Base-by-base conservation (phyloP, 257 asterid genomes). In the Ocimum tenuiflorum region DNA sequence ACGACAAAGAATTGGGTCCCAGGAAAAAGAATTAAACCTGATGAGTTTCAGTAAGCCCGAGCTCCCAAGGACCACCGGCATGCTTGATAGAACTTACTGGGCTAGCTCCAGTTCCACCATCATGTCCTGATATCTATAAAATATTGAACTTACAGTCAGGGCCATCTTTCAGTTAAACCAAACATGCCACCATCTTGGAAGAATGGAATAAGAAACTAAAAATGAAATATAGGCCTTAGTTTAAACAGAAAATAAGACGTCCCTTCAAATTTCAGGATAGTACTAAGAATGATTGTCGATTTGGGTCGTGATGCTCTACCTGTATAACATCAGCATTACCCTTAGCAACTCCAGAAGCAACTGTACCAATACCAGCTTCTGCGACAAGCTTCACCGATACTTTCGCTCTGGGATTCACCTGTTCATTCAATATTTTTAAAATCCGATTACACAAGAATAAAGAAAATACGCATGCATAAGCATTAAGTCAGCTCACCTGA, bases 1-100 rank as follows among this genome's bases (percentile, higher is more conserved):
- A 24, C 0, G 47, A 13, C 70, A 55, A 53, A 72, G 41, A 64
- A 10, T 48, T 12, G 19, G 27, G 36, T 39, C 35, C 14, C 6
- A 19, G 47, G 47, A 67, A 47, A 69, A 46, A 50, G 42, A 73
- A 41, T 15, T 17, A 70, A 79, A 94, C 99, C 99, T 94, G 97
- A 73, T 94, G 88, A 2, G 99, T 84, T 85, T 94, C 99, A 7
- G 99, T 90, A 55, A 94, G 86, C 71, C 99, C 99, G 67, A 94
- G 99, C 76, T 94, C 99, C 99, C 99, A 94, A 62, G 99, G 99
- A 77, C 99, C 99, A 85, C 99, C 99, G 68, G 99, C 99, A 79
- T 94, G 99, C 81, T 94, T 94, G 78, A 94, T 94, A 68, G 99
- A 94, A 82, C 99, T 94, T 51, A 94, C 86, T 9, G 99, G 99